Evolutionary conservation across 1,284 basidiomycete species (phyloP).

Genomic region (Gomphus bonarii): DNA sequence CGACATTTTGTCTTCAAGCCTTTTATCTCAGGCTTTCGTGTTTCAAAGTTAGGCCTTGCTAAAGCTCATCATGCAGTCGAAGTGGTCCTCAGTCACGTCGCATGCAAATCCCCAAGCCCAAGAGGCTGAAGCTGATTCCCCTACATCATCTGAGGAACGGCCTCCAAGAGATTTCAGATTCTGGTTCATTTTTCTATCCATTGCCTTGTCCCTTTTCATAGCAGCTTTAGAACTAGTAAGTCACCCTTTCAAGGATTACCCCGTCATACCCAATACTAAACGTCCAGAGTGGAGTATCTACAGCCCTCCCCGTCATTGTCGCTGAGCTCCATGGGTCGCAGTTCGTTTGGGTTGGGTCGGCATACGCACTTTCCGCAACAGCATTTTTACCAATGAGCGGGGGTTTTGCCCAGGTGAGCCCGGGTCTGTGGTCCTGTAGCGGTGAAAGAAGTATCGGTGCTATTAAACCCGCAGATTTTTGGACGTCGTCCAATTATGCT

Average conservation of each 20-base stretch:
- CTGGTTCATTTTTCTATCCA: conserved; percentile 12
- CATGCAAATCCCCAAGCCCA: no score
- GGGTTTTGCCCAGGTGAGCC: conserved; percentile 20
- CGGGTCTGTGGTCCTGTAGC: no score
- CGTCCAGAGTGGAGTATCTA: conserved; percentile 15
- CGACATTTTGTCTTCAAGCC: no score
- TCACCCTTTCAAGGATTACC: neutral
- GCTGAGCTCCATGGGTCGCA: conserved; percentile 14
- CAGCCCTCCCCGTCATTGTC: conserved; percentile 22
- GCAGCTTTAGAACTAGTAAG: conserved; percentile 13
- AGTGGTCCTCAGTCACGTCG: no score
- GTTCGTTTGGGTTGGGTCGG: conserved; percentile 28
- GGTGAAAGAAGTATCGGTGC: no score
- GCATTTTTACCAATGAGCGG: conserved; percentile 25
- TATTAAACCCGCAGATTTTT: conserved; percentile 18
- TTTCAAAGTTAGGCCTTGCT: no score
- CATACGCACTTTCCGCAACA: conserved; percentile 26
- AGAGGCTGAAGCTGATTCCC: no score
- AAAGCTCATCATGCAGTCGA: no score
- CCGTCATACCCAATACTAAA: neutral
- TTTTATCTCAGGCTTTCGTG: no score
- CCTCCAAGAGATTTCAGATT: conserved; percentile 5
- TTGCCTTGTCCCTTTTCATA: conserved; percentile 10
- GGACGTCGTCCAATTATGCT: conserved; percentile 27
- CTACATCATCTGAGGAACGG: no score